Conservation (phyloP, 345 rosid species). For the Salix dunnii region DNA sequence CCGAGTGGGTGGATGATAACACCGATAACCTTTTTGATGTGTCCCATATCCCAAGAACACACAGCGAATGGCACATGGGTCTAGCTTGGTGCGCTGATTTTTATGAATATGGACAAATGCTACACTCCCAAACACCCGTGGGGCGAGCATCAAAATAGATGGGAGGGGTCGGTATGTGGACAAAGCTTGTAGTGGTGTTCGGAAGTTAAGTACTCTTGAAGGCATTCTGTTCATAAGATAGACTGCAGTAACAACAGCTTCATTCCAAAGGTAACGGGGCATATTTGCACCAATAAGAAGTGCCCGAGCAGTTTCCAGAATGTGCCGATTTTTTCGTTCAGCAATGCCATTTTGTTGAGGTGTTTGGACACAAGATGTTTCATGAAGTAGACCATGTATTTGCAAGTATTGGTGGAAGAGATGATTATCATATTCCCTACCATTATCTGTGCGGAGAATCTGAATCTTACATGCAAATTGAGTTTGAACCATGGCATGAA, state of each 20-base stretch:
- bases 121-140: neutral
- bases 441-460: too few relatives aligned
- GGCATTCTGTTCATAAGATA: slow-evolving; percentile 2
- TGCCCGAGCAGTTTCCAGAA: neutral
- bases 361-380: too few relatives aligned
- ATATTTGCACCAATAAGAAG: neutral
- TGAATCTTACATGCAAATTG: too few relatives aligned
- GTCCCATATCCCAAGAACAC: neutral
- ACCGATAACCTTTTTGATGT: slow-evolving; percentile 10
- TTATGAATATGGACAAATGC: slow-evolving; percentile 2
- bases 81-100: neutral
- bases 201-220: neutral
- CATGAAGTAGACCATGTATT: too few relatives aligned
- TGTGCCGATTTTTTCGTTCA: too few relatives aligned
- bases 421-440: too few relatives aligned
- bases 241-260: neutral
- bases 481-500: too few relatives aligned
- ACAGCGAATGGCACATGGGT: neutral
- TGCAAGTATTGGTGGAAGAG: too few relatives aligned
- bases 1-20: neutral
- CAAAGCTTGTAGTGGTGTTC: neutral
- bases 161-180: too few relatives aligned
- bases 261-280: neutral
- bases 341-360: too few relatives aligned
- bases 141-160: too few relatives aligned